phyloP scores from a whole-genome alignment of 495 filamentous ascomycete genomes.

The Copromyces sp. region DNA sequence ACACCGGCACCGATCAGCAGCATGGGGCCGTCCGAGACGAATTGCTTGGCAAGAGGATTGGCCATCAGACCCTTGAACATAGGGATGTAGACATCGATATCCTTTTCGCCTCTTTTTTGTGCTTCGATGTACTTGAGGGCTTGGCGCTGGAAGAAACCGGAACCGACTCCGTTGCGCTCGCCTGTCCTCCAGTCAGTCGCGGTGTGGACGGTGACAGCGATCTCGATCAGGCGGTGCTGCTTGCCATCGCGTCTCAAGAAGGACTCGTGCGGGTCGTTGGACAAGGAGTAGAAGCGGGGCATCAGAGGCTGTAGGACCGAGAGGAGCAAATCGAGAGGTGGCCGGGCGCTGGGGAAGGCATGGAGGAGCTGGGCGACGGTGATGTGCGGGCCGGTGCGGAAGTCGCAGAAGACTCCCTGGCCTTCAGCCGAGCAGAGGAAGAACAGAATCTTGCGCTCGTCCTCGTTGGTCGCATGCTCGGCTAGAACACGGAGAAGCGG shows the following conservation, averaged over 20 bases:
- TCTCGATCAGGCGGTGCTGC: conserved; percentile 76
- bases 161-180: conserved; percentile 58
- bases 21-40: conserved; percentile 89
- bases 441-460: conserved; percentile 77
- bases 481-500: conserved; percentile 74
- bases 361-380: conserved; percentile 74
- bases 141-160: conserved; percentile 77
- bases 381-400: conserved; percentile 80
- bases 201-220: conserved; percentile 91
- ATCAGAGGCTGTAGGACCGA: conserved; percentile 76
- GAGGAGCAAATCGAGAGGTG: conserved; percentile 71
- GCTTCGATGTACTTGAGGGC: conserved; percentile 59
- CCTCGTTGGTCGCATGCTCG: conserved; percentile 67
- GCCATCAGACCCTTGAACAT: conserved; percentile 99
- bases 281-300: conserved; percentile 97
- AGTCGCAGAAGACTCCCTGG: conserved; percentile 88
- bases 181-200: conserved; percentile 67
- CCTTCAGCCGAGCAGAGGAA: conserved; percentile 86
- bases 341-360: conserved; percentile 86
- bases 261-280: conserved; percentile 85
- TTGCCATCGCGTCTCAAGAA: conserved; percentile 55
- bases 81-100: conserved; percentile 61
- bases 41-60: conserved; percentile 85
- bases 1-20: conserved; percentile 93
- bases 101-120: conserved; percentile 44